Conservation (phyloP, 31 red algal species). For the Endocladia muricata region DNA sequence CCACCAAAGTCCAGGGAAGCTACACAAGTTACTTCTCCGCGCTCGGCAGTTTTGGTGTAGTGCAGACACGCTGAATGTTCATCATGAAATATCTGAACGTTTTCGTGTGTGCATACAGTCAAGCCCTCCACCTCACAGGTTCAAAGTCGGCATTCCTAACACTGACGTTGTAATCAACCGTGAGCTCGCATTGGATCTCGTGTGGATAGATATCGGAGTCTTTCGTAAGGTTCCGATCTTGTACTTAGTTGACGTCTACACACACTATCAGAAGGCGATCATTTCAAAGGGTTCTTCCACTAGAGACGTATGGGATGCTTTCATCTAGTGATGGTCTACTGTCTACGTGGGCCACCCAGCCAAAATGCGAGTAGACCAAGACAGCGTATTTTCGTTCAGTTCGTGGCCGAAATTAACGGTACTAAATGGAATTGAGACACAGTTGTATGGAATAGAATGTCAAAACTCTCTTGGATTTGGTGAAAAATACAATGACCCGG, state of each 20-base stretch:
- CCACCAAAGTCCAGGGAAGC: background rate
- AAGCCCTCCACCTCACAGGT: background rate
- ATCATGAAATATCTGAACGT: background rate
- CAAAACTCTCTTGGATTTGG: constrained; percentile 7
- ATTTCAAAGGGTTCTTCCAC: constrained; percentile 5
- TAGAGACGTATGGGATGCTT: constrained; percentile 17
- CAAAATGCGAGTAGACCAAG: background rate
- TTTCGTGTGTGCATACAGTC: background rate
- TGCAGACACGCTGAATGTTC: background rate
- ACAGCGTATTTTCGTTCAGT: background rate
- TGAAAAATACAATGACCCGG: background rate
- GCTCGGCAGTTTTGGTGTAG: background rate
- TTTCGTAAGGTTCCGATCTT: background rate
- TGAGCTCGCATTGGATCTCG: constrained; percentile 23
- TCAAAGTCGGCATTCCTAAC: background rate
- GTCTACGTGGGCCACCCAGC: background rate
- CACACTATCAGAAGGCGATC: constrained; percentile 8
- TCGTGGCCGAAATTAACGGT: background rate
- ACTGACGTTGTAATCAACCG: constrained; percentile 23
- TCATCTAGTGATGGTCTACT: background rate
- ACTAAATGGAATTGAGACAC: background rate
- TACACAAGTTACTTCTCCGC: constrained; percentile 21
- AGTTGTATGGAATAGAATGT: background rate
- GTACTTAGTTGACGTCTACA: background rate
- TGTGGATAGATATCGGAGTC: background rate